A percentile compares a stretch with the other conserved stretches of the same genome.
Evolutionary conservation across 495 filamentous ascomycete genomes (phyloP).

Genomic region (Daldinia grandis): DNA sequence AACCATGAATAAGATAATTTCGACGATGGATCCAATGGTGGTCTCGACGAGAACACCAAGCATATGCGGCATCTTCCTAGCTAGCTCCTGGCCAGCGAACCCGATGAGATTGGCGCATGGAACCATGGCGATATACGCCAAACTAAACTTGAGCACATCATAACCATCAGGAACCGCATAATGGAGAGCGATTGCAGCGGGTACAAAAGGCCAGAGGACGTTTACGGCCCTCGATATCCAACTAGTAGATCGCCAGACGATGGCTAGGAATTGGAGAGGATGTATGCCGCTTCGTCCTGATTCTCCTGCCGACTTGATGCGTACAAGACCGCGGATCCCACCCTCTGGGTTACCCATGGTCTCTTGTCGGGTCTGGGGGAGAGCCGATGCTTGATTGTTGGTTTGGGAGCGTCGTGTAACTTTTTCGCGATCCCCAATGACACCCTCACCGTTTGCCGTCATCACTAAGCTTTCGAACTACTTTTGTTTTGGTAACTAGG

Average conservation of each 20-base stretch:
- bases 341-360: constrained; percentile 2
- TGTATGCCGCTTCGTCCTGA: constrained; percentile 56
- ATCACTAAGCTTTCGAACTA: constrained; percentile 7
- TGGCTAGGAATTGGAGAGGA: constrained; percentile 51
- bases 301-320: constrained; percentile 51
- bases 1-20: constrained; percentile 85
- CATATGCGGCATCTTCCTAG: constrained; percentile 80
- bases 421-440: constrained; percentile 33
- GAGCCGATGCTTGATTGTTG: constrained; percentile 26
- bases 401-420: constrained; percentile 18
- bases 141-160: constrained; percentile 51
- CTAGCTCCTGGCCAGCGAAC: constrained; percentile 83
- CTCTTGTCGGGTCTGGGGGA: constrained; percentile 39
- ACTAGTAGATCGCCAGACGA: constrained; percentile 54
- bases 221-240: constrained; percentile 54
- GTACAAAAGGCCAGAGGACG: constrained; percentile 64
- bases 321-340: constrained; percentile 19
- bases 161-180: constrained; percentile 53
- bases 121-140: constrained; percentile 72
- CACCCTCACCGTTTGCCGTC: constrained; percentile 14
- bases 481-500: not conserved
- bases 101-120: constrained; percentile 88
- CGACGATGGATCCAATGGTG: constrained; percentile 78
- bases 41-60: constrained; percentile 80
- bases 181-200: constrained; percentile 59